These are phyloP conservation scores for Diaporthe capsici DNA, from an alignment of 2,329 filamentous ascomycete species.

Conservation along the genomic window DNA sequence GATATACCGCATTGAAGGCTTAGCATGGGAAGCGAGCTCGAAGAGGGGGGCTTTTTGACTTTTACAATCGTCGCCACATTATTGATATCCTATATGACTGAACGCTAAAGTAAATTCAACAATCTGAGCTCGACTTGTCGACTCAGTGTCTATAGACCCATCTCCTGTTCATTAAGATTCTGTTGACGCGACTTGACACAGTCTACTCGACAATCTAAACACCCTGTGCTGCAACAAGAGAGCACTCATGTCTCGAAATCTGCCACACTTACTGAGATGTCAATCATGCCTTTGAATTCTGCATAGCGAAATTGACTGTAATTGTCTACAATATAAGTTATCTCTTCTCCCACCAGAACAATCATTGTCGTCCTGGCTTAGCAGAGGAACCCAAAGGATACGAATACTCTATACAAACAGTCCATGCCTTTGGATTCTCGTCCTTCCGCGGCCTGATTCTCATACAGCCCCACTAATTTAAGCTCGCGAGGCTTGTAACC, in stretches of 20 bases:
- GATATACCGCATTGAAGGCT: background rate
- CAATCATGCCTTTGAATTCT: too few relatives aligned
- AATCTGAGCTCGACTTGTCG: background rate
- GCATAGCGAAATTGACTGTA: too few relatives aligned
- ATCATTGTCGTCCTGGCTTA: too few relatives aligned
- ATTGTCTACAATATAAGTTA: too few relatives aligned
- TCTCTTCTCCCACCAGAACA: too few relatives aligned
- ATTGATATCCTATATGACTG: constrained; percentile 30
- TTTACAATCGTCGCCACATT: background rate
- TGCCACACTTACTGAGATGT: too few relatives aligned
- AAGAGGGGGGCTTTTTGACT: background rate
- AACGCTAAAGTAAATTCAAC: background rate
- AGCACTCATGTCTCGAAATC: background rate
- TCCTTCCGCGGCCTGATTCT: background rate
- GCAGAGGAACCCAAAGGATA: too few relatives aligned
- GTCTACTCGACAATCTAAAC: background rate
- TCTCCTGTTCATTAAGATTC: too few relatives aligned
- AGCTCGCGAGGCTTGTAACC: background rate
- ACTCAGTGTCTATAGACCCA: background rate
- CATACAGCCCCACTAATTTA: background rate
- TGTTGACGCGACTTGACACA: background rate
- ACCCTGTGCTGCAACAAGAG: background rate
- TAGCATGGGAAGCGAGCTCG: background rate
- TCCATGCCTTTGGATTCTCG: too few relatives aligned
- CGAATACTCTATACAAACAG: too few relatives aligned